Base-by-base conservation (phyloP, 2,329 filamentous ascomycete species). In the Tolypocladium cylindrosporum region DNA sequence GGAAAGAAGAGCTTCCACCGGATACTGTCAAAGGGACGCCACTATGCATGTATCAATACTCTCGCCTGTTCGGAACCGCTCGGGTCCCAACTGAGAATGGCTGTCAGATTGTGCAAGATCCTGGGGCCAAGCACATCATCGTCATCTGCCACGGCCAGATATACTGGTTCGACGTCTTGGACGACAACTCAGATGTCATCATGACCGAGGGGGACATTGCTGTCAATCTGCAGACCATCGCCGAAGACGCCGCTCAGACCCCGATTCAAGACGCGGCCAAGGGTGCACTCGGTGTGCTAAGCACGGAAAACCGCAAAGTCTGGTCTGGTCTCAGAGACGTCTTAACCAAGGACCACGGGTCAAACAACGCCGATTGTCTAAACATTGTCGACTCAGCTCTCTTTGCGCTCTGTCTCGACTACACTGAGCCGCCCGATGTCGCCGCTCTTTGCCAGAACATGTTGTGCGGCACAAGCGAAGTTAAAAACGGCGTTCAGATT, bases 11-110 rank as follows among this genome's bases (percentile, higher is more conserved):
- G 69, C 79, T 99, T 10, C 89, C 91, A 1, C 92, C 94, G 0
- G 94, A 99, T 72, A 91, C 81, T 1, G 74, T 97, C 61, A 88
- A 87, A 65, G 91, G 90, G 24, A 87, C 85, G 27, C 91, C 94
- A 0, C 79, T 99, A 21, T 94, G 91, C 79, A 99, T 99, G 94
- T 96, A 97, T 72, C 94, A 99, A 72, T 97, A 96, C 75, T 96
- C 93, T 0, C 84, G 93, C 21, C 79, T 99, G 36, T 99, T 99
- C 67, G 94, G 94, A 55, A 97, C 94, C 1, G 92, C 94, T 52
- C 85, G 94, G 63, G 90, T 99, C 10, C 94, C 94, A 0, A 97
- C 93, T 0, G 90, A 96, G 37, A 87, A 94, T 69, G 94, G 94
- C 6, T 99, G 94, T 70, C 89, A 96, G 65, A 97, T 99, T 67